These are phyloP conservation scores for Cordyceps cicadae DNA, from an alignment of 2,329 filamentous ascomycete genomes.

Conservation along the genomic window DNA sequence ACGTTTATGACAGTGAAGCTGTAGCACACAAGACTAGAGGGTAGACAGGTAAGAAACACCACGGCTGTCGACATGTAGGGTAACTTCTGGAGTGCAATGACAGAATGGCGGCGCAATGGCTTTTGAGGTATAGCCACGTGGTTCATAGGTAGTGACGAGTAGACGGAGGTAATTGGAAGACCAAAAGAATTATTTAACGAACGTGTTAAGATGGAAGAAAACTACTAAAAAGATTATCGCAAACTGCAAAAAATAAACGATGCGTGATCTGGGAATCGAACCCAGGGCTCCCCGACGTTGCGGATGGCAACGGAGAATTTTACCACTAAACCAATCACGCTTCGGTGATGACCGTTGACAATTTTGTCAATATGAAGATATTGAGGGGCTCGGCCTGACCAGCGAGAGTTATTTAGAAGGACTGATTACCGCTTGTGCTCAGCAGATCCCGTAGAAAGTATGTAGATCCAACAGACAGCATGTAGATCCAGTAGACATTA, in stretches of 20 bases:
- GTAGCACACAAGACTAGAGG: no score
- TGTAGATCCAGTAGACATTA: no score
- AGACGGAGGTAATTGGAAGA: background rate
- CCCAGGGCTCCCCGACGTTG: slow-evolving; percentile 17
- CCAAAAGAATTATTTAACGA: background rate
- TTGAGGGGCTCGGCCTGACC: background rate
- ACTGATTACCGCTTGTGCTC: no score
- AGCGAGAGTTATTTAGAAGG: no score
- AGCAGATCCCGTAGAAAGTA: no score
- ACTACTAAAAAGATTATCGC: background rate
- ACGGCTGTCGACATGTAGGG: background rate
- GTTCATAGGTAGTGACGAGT: background rate
- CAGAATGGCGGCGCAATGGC: background rate
- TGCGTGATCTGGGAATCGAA: slow-evolving; percentile 18
- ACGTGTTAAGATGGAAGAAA: background rate
- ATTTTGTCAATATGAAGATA: background rate
- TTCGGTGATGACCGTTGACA: background rate
- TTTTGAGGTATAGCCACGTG: no score
- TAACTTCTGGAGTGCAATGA: background rate
- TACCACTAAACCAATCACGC: slow-evolving; percentile 19
- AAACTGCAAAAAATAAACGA: background rate
- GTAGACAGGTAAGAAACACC: no score
- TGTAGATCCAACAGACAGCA: no score
- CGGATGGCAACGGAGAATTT: slow-evolving; percentile 18
- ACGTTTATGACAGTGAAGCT: background rate